Conservation (phyloP, 1,284 basidiomycete genomes). For the Apiotrichum montevideense region DNA sequence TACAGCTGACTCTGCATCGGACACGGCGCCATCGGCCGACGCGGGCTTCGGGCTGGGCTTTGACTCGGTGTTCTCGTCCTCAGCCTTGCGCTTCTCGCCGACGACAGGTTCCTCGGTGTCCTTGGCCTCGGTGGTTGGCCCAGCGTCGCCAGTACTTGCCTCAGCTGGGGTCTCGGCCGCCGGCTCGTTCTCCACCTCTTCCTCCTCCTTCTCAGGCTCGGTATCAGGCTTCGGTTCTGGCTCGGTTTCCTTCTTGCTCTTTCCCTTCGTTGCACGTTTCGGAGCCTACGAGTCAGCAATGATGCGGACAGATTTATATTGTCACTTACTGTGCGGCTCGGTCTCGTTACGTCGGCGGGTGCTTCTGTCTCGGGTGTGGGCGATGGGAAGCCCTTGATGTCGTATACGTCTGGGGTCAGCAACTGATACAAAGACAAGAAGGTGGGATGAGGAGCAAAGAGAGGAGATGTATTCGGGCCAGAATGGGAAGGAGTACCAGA, state of each 20-base stretch:
- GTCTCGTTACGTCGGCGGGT: too few relatives aligned
- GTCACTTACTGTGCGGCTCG: too few relatives aligned
- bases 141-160: neutral
- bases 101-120: too few relatives aligned
- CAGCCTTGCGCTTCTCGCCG: neutral
- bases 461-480: neutral
- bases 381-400: slow-evolving; percentile 29
- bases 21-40: neutral
- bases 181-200: neutral
- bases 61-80: neutral
- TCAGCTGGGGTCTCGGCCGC: neutral
- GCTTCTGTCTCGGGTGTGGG: slow-evolving; percentile 21
- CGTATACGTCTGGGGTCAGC: slow-evolving; percentile 27
- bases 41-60: neutral
- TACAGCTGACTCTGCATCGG: neutral
- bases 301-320: too few relatives aligned
- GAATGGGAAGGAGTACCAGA: too few relatives aligned
- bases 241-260: slow-evolving; percentile 8
- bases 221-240: too few relatives aligned
- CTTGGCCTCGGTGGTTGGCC: too few relatives aligned
- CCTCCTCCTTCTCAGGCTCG: neutral
- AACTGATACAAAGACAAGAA: neutral
- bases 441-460: neutral
- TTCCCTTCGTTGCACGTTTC: neutral
- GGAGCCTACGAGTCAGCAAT: neutral